These are phyloP conservation scores for Amanita brunnescens DNA, from an alignment of 768 basidiomycete genomes.

Conservation along the genomic window DNA sequence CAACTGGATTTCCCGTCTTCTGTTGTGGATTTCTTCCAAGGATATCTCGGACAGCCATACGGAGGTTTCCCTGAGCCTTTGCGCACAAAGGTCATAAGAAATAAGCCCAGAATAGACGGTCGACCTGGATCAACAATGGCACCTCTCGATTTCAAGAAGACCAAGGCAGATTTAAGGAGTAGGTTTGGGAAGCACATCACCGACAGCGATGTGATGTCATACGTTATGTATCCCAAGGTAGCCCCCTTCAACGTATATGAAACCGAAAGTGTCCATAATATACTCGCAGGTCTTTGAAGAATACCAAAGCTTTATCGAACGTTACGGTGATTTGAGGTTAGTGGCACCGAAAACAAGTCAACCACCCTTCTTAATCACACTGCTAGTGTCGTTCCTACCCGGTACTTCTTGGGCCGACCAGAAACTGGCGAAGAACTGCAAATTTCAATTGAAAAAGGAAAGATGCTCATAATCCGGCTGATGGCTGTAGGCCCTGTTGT, in stretches of 20 bases:
- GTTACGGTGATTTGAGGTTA: conserved; percentile 90
- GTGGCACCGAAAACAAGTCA: conserved; percentile 13
- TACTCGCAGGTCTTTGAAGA: conserved; percentile 83
- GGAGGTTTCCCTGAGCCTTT: conserved; percentile 99
- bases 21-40: conserved; percentile 98
- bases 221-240: conserved; percentile 98
- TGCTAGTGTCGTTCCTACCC: conserved; percentile 85
- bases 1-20: conserved; percentile 96
- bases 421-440: conserved; percentile 93
- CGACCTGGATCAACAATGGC: conserved; percentile 85
- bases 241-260: conserved; percentile 9
- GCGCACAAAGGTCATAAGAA: conserved; percentile 83
- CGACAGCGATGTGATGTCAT: conserved; percentile 87
- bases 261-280: neutral
- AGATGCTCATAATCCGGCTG: conserved; percentile 92
- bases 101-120: conserved; percentile 88
- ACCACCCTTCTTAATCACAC: conserved; percentile 8
- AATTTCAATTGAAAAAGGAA: conserved; percentile 92
- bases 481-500: conserved; percentile 94
- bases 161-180: conserved; percentile 85
- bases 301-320: conserved; percentile 89
- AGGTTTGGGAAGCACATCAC: conserved; percentile 95
- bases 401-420: conserved; percentile 94
- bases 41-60: conserved; percentile 94
- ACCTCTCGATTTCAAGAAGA: conserved; percentile 92